A percentile compares a stretch with the other conserved stretches of the same genome.
These are phyloP conservation scores for Xylaria sp. DNA, from an alignment of 2,329 filamentous ascomycete species.

Conservation along the genomic window DNA sequence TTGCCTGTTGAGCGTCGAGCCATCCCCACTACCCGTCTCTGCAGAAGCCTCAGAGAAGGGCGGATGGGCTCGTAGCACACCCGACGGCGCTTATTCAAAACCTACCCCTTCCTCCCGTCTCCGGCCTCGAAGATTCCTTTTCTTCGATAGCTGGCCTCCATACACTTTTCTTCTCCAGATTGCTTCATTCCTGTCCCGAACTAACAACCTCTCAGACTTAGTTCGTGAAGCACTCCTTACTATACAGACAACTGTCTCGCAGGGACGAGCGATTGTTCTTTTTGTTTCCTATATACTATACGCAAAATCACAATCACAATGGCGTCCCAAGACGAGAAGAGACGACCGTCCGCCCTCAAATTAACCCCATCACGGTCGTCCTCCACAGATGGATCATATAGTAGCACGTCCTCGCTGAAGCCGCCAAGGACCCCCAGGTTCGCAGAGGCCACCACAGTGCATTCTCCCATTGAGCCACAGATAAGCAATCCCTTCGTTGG, in stretches of 20 bases:
- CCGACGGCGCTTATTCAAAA: slow-evolving; percentile 64
- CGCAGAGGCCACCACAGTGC: slow-evolving; percentile 80
- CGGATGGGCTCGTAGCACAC: slow-evolving; percentile 51
- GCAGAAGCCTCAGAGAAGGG: slow-evolving; percentile 50
- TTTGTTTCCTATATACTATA: slow-evolving; percentile 49
- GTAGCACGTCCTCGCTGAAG: slow-evolving; percentile 69
- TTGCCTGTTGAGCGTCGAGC: slow-evolving; percentile 52
- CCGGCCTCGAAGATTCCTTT: slow-evolving; percentile 53
- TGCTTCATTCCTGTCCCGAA: slow-evolving; percentile 53
- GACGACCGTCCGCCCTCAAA: slow-evolving; percentile 67
- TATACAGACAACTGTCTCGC: slow-evolving; percentile 41
- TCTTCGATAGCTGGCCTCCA: slow-evolving; percentile 68
- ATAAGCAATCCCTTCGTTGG: slow-evolving; percentile 64
- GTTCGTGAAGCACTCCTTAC: slow-evolving; percentile 46
- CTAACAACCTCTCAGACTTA: slow-evolving; percentile 44
- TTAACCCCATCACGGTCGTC: slow-evolving; percentile 62
- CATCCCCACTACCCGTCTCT: slow-evolving; percentile 55
- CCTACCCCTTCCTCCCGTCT: slow-evolving; percentile 57
- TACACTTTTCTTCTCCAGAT: slow-evolving; percentile 52
- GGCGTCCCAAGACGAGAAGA: slow-evolving; percentile 62
- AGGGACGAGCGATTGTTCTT: slow-evolving; percentile 53
- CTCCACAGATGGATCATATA: slow-evolving; percentile 62
- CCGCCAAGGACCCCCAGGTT: slow-evolving; percentile 81
- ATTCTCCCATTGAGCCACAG: slow-evolving; percentile 77
- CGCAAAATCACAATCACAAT: slow-evolving; percentile 46